Evolutionary conservation across 768 basidiomycete species (phyloP).

Genomic region (Kwoniella europaea): DNA sequence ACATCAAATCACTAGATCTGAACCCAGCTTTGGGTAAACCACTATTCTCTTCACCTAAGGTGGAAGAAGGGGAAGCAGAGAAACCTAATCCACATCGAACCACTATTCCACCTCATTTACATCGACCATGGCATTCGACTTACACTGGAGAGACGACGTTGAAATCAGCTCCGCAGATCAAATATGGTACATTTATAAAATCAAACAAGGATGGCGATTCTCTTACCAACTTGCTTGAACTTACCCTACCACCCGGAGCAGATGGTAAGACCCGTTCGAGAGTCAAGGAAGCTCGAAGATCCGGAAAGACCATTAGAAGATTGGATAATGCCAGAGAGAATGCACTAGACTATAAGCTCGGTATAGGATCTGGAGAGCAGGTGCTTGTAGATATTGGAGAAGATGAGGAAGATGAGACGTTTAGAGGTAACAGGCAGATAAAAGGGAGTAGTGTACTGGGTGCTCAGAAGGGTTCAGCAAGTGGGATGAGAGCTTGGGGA

Average conservation of each 20-base stretch:
- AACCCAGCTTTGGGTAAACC: constrained; percentile 53
- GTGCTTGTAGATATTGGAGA: constrained; percentile 37
- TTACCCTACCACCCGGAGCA: constrained; percentile 32
- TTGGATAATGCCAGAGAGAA: constrained; percentile 71
- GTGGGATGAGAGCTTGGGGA: constrained; percentile 74
- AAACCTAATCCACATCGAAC: constrained; percentile 39
- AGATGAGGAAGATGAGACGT: constrained; percentile 36
- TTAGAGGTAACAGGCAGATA: constrained; percentile 59
- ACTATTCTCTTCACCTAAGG: constrained; percentile 1
- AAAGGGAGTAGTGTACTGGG: constrained; percentile 51
- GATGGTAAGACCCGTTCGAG: constrained; percentile 52
- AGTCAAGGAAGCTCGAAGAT: constrained; percentile 62
- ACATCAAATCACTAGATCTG: constrained; percentile 59
- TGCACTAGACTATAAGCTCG: constrained; percentile 76
- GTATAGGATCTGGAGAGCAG: constrained; percentile 53
- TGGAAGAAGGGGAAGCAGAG: constrained; percentile 9
- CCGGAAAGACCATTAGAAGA: constrained; percentile 65
- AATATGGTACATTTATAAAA: constrained; percentile 54
- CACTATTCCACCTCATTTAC: constrained; percentile 51
- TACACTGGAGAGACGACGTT: constrained; percentile 39
- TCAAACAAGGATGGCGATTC: constrained; percentile 35
- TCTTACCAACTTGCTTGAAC: constrained; percentile 44
- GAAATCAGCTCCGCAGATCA: constrained; percentile 31
- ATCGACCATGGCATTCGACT: constrained; percentile 53
- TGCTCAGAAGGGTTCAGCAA: constrained; percentile 60